phyloP scores from a whole-genome alignment of 306 rosid genomes.

The Carpinus viminea region DNA sequence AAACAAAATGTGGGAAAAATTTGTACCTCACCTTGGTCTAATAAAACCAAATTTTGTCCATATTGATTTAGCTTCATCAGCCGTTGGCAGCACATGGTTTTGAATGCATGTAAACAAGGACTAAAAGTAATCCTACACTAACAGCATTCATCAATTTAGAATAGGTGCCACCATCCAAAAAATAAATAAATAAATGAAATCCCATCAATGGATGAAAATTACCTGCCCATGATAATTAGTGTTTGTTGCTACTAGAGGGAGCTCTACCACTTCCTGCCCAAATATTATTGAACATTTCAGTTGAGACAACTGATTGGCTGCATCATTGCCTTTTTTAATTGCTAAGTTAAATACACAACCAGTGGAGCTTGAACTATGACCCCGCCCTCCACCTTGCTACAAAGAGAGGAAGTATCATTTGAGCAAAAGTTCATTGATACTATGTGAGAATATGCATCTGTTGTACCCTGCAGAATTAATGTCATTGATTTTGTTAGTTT shows the following conservation, averaged over 20 bases:
- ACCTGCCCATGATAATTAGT: too few relatives aligned
- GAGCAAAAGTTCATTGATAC: not conserved
- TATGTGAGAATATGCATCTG: not conserved
- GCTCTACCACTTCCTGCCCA: too few relatives aligned
- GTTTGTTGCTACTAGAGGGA: too few relatives aligned
- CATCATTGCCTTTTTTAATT: too few relatives aligned
- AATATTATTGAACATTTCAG: too few relatives aligned
- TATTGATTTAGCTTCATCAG: conserved; percentile 58
- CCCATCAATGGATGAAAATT: too few relatives aligned
- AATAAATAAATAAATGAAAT: too few relatives aligned
- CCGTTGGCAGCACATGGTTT: conserved; percentile 68
- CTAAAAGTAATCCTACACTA: conserved; percentile 47
- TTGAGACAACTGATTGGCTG: too few relatives aligned
- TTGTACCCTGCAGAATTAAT: not conserved
- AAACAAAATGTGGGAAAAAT: not conserved
- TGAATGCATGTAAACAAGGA: too few relatives aligned
- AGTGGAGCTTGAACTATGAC: not conserved
- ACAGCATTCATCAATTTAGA: not conserved
- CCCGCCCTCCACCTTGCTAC: too few relatives aligned
- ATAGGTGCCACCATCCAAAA: not conserved
- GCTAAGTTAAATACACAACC: not conserved
- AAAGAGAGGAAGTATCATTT: too few relatives aligned
- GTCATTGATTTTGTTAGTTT: too few relatives aligned
- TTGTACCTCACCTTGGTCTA: conserved; percentile 48
- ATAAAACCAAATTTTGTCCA: conserved; percentile 73